These are phyloP conservation scores for Hypoxylon intermedium DNA, from an alignment of 495 filamentous ascomycete species.

Conservation along the genomic window DNA sequence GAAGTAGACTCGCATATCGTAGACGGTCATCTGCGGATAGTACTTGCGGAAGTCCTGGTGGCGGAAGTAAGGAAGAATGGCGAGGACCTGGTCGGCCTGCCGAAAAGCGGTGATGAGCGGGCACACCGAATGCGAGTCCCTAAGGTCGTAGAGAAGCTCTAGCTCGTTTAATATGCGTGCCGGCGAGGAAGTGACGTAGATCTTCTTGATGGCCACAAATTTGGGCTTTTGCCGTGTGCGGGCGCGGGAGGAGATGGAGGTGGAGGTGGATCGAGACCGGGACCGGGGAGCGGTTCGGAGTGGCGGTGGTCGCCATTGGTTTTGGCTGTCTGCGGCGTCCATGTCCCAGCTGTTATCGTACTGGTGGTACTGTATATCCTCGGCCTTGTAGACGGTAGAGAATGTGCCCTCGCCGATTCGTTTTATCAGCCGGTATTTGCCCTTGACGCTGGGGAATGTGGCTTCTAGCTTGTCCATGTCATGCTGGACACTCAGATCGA, in stretches of 20 bases:
- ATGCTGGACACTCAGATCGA: slow-evolving; percentile 75
- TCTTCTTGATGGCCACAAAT: slow-evolving; percentile 97
- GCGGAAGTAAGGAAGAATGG: slow-evolving; percentile 91
- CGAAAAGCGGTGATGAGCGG: slow-evolving; percentile 96
- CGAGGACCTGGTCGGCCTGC: slow-evolving; percentile 90
- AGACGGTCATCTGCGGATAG: slow-evolving; percentile 83
- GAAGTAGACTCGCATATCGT: slow-evolving; percentile 88
- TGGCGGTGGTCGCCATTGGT: slow-evolving; percentile 68
- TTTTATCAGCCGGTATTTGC: slow-evolving; percentile 88
- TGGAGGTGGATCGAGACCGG: no score
- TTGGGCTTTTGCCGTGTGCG: slow-evolving; percentile 59
- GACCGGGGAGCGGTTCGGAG: slow-evolving; percentile 48
- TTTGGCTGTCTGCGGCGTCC: slow-evolving; percentile 64
- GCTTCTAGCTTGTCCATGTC: slow-evolving; percentile 88
- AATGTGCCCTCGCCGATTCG: slow-evolving; percentile 98
- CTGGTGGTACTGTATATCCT: slow-evolving; percentile 86
- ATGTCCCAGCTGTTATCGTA: slow-evolving; percentile 90
- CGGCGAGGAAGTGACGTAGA: slow-evolving; percentile 96
- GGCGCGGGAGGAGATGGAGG: slow-evolving; percentile 28
- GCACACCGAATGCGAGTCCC: slow-evolving; percentile 81
- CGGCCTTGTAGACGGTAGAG: slow-evolving; percentile 97
- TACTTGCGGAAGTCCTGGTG: slow-evolving; percentile 96
- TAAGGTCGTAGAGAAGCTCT: slow-evolving; percentile 90
- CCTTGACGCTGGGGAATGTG: slow-evolving; percentile 81
- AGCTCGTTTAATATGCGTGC: slow-evolving; percentile 94